Conservation (phyloP, 768 basidiomycete species). For the Russula olivacea region DNA sequence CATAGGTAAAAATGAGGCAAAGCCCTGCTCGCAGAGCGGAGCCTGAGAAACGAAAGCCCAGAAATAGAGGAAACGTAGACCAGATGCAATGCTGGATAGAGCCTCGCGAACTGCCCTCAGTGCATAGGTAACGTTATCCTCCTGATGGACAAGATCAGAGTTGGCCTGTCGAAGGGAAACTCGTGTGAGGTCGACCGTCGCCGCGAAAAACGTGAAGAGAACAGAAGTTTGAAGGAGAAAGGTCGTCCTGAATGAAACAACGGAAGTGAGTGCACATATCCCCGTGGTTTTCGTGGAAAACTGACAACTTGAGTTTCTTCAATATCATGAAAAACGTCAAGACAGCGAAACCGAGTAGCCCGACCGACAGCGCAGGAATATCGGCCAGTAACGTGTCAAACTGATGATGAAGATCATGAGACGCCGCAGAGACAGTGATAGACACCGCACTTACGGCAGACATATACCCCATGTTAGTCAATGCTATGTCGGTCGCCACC, state of each 20-base stretch:
- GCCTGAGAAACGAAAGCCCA: conserved; percentile 61
- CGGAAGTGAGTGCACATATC: background rate
- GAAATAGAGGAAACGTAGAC: conserved; percentile 57
- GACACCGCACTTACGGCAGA: conserved; percentile 4
- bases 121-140: conserved; percentile 31
- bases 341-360: conserved; percentile 30
- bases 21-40: conserved; percentile 41
- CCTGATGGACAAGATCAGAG: background rate
- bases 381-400: conserved; percentile 28
- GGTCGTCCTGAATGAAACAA: conserved; percentile 30
- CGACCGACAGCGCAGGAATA: conserved; percentile 30
- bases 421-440: background rate
- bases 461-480: background rate
- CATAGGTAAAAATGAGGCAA: conserved; percentile 17
- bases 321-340: conserved; percentile 29
- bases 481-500: background rate
- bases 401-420: conserved; percentile 8
- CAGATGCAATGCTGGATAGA: conserved; percentile 49
- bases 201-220: conserved; percentile 55
- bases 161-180: conserved; percentile 35
- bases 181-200: conserved; percentile 56
- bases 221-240: conserved; percentile 52
- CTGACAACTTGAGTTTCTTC: conserved; percentile 24
- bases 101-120: conserved; percentile 54
- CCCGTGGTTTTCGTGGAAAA: background rate